Evolutionary conservation across 805 yeast genomes (phyloP).

Genomic region (Hanseniaspora nectarophila): DNA sequence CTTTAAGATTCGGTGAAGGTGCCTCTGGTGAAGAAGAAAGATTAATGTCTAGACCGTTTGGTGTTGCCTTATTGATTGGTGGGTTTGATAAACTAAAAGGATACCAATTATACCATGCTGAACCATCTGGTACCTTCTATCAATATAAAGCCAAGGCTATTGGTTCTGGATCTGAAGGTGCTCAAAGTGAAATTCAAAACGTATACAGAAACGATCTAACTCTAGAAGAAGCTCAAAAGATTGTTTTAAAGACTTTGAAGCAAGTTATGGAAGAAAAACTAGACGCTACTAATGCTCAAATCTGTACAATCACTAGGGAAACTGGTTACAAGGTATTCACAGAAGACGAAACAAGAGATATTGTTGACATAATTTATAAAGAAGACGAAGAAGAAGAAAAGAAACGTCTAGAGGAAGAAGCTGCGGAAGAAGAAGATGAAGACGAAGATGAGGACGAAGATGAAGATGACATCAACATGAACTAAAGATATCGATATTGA

Average conservation of each 20-base stretch:
- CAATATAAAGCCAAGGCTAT: conserved; percentile 97
- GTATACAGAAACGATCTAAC: conserved; percentile 91
- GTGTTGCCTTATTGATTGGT: conserved; percentile 92
- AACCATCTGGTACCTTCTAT: conserved; percentile 96
- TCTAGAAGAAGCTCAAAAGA: conserved; percentile 79
- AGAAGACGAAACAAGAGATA: conserved; percentile 70
- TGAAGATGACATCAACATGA: conserved; percentile 28
- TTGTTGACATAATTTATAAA: conserved; percentile 65
- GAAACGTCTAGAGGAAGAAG: conserved; percentile 64
- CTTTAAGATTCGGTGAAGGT: conserved; percentile 93
- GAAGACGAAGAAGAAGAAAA: conserved; percentile 42
- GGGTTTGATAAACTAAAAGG: conserved; percentile 90
- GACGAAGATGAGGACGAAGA: conserved; percentile 13
- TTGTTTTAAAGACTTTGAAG: conserved; percentile 77
- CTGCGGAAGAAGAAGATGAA: conserved; percentile 47
- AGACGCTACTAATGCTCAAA: conserved; percentile 88
- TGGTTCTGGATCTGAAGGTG: conserved; percentile 98
- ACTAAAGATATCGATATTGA: conserved; percentile 15
- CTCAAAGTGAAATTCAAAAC: conserved; percentile 92
- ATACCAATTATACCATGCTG: conserved; percentile 95
- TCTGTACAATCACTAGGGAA: conserved; percentile 80
- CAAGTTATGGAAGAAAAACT: conserved; percentile 99
- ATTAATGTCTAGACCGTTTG: conserved; percentile 91
- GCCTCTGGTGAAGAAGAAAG: conserved; percentile 83
- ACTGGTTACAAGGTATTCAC: conserved; percentile 76